Percentiles rank a stretch among this genome's conserved stretches.
Evolutionary conservation across 2,329 filamentous ascomycete genomes (phyloP).

Genomic region (Thelonectria blattea): DNA sequence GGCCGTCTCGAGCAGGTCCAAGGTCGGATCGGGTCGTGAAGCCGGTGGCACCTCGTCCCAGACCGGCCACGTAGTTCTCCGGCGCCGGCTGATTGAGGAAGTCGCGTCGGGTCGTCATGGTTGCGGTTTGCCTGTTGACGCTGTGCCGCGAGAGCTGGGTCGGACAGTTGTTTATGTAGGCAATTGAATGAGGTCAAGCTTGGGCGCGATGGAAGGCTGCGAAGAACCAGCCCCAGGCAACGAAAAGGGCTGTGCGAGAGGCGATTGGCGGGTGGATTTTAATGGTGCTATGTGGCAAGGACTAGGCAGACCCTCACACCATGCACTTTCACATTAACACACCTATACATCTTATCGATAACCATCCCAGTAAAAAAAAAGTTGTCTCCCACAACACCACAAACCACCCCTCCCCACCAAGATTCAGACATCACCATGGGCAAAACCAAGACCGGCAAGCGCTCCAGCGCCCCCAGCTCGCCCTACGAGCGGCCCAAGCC

Average conservation of each 20-base stretch:
- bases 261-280: not conserved
- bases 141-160: slow-evolving; percentile 18
- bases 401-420: slow-evolving; percentile 31
- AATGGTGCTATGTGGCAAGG: no score
- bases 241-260: slow-evolving; percentile 4
- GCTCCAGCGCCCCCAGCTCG: slow-evolving; percentile 52
- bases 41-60: slow-evolving; percentile 95
- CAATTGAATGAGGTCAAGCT: slow-evolving; percentile 10
- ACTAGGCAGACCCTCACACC: not conserved
- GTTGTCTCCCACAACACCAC: slow-evolving; percentile 30
- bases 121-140: slow-evolving; percentile 30
- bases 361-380: slow-evolving; percentile 31
- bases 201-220: slow-evolving; percentile 5
- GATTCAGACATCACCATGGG: slow-evolving; percentile 50
- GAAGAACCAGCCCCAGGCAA: slow-evolving; percentile 10
- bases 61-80: slow-evolving; percentile 91
- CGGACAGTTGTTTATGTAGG: slow-evolving; percentile 5
- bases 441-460: slow-evolving; percentile 60
- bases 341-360: slow-evolving; percentile 27
- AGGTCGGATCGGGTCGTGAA: slow-evolving; percentile 98
- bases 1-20: slow-evolving; percentile 91
- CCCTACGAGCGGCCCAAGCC: slow-evolving; percentile 50
- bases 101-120: slow-evolving; percentile 72
- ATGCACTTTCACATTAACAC: not conserved
- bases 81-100: slow-evolving; percentile 87